These are phyloP conservation scores for Artemisia annua DNA, from an alignment of 129 eudicot species.

Conservation along the genomic window DNA sequence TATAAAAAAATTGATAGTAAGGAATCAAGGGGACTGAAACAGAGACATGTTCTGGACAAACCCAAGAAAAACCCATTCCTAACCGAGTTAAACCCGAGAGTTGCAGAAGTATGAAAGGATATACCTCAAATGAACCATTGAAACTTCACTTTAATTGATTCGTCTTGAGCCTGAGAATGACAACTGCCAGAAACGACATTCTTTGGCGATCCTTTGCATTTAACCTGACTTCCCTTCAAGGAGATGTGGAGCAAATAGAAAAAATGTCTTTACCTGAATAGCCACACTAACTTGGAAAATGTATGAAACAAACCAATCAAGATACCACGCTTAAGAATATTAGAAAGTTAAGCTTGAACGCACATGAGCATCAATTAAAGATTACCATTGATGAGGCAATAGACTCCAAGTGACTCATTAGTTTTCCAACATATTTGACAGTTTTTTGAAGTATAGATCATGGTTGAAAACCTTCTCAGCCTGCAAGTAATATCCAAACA, in stretches of 20 bases:
- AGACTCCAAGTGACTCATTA: constrained; percentile 62
- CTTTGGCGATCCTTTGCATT: constrained; percentile 69
- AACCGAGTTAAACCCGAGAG: too few species aligned
- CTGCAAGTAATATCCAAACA: constrained; percentile 31
- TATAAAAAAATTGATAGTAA: too few species aligned
- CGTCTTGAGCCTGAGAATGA: constrained; percentile 62
- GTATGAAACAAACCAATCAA: constrained; percentile 10
- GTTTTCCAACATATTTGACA: constrained; percentile 62
- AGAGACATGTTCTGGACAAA: too few species aligned
- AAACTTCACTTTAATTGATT: constrained; percentile 61
- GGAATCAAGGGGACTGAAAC: too few species aligned
- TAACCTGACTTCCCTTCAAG: constrained; percentile 31
- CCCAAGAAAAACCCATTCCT: too few species aligned
- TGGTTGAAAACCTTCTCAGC: constrained; percentile 70
- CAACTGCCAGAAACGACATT: constrained; percentile 71
- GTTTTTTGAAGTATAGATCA: constrained; percentile 27
- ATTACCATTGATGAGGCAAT: constrained; percentile 63
- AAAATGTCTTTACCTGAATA: constrained; percentile 64
- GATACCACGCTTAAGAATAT: neutral
- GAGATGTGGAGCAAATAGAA: constrained; percentile 54
- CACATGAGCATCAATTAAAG: neutral
- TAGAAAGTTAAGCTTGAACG: neutral
- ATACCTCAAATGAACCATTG: constrained; percentile 73
- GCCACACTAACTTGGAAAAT: constrained; percentile 54
- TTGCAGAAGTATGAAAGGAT: too few species aligned